Evolutionary conservation across 768 basidiomycete genomes (phyloP).

Genomic region (Phaffia australis): DNA sequence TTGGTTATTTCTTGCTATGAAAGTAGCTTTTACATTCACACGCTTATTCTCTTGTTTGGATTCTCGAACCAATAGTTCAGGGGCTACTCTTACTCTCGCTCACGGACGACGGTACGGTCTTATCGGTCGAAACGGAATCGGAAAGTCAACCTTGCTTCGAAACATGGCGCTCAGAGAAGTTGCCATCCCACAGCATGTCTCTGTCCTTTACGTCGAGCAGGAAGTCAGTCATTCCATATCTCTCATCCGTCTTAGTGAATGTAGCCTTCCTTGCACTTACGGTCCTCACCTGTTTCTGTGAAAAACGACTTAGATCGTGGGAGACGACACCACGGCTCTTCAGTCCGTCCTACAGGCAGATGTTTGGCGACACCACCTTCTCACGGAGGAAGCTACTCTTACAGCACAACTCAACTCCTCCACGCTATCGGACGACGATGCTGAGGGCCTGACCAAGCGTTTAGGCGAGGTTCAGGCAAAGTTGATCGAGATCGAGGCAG

Average conservation of each 20-base stretch:
- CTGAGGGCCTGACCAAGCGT: conserved; percentile 70
- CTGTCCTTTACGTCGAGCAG: conserved; percentile 96
- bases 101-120: conserved; percentile 83
- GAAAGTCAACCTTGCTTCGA: conserved; percentile 89
- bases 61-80: conserved; percentile 46
- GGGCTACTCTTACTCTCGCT: conserved; percentile 74
- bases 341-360: conserved; percentile 98
- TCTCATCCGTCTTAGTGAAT: conserved; percentile 6
- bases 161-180: conserved; percentile 93
- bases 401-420: conserved; percentile 53
- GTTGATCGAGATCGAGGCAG: conserved; percentile 96
- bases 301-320: conserved; percentile 53
- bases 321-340: conserved; percentile 83
- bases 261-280: not conserved
- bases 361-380: conserved; percentile 87
- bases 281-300: not conserved
- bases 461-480: conserved; percentile 80
- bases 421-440: conserved; percentile 37
- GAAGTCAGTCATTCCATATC: conserved; percentile 49
- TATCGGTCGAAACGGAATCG: conserved; percentile 87
- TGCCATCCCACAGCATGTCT: conserved; percentile 85
- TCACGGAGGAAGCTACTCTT: conserved; percentile 69
- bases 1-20: conserved; percentile 9
- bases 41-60: conserved; percentile 19
- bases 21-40: conserved; percentile 30